Evolutionary conservation across 2,329 filamentous ascomycete species (phyloP).

Genomic region (Chaetothyriales sp.): DNA sequence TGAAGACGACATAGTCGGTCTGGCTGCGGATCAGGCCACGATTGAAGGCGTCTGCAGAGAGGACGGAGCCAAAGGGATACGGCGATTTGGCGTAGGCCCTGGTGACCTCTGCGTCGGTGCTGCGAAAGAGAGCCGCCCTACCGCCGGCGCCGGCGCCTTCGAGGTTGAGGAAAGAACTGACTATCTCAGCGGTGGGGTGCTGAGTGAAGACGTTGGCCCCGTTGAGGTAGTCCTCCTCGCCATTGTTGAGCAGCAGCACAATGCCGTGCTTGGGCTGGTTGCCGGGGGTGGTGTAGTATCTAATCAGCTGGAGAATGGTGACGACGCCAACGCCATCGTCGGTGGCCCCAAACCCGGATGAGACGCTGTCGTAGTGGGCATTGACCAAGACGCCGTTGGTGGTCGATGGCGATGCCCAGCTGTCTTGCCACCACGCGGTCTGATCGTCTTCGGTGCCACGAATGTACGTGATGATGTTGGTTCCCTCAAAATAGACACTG

Average conservation of each 20-base stretch:
- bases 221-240: slow-evolving; percentile 83
- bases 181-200: slow-evolving; percentile 64
- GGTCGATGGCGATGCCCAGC: slow-evolving; percentile 37
- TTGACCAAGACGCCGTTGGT: slow-evolving; percentile 79
- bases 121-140: slow-evolving; percentile 72
- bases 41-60: slow-evolving; percentile 74
- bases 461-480: slow-evolving; percentile 84
- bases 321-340: slow-evolving; percentile 87
- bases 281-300: slow-evolving; percentile 62
- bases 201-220: slow-evolving; percentile 75
- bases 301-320: slow-evolving; percentile 71
- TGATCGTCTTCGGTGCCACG: slow-evolving; percentile 62
- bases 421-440: slow-evolving; percentile 58
- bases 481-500: slow-evolving; percentile 76
- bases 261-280: slow-evolving; percentile 67
- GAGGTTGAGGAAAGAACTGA: slow-evolving; percentile 83
- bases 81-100: slow-evolving; percentile 57
- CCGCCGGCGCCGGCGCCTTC: slow-evolving; percentile 91
- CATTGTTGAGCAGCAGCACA: slow-evolving; percentile 82
- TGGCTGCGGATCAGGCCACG: slow-evolving; percentile 64
- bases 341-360: slow-evolving; percentile 82
- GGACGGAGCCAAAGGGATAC: slow-evolving; percentile 70
- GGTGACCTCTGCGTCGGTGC: slow-evolving; percentile 75
- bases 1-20: slow-evolving; percentile 81
- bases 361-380: slow-evolving; percentile 88